Base-by-base conservation (phyloP, 2,329 filamentous ascomycete species). In the Knufia petricola region DNA sequence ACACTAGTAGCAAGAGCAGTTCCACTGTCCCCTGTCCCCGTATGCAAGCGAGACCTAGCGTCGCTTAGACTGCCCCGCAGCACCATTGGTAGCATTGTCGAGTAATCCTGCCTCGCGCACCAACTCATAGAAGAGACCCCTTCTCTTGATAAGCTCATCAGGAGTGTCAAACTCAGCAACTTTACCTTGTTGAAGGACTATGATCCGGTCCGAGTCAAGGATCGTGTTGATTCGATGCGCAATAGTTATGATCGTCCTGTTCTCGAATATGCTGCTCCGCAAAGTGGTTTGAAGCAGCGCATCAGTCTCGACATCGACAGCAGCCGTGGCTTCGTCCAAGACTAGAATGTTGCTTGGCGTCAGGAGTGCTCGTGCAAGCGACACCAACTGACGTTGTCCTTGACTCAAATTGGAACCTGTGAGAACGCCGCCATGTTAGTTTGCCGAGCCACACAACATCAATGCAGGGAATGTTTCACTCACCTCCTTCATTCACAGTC, bases 161-260 rank as follows among this genome's bases (percentile, higher is more conserved):
- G 92, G 92, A 4, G 82, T 87, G 65, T 94, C 92, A 66, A 95
- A 98, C 66, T 98, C 92, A 43, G 82, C 84, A 36, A 98, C 89
- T 60, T 81, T 79, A 37, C 92, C 92, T 66, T 85, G 84, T 63
- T 96, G 88, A 4, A 98, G 78, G 43, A 98, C 92, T 30, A 98
- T 82, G 53, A 98, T 92, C 44, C 89, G 81, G 69, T 98, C 90
- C 52, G 77, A 81, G 61, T 84, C 80, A 12, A 98, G 76, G 60
- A 98, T 96, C 9, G 92, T 98, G 70, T 96, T 96, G 71, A 98
- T 94, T 48, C 92, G 83, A 71, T 98, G 92, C 21, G 92, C 92
- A 61, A 98, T 95, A 1, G 92, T 98, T 66, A 98, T 94, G 66
- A 98, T 96, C 31, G 92, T 98, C 47, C 87, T 81, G 67, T 95